These are phyloP conservation scores for Gossypium aridum DNA, from an alignment of 441 rosid species.

Conservation along the genomic window DNA sequence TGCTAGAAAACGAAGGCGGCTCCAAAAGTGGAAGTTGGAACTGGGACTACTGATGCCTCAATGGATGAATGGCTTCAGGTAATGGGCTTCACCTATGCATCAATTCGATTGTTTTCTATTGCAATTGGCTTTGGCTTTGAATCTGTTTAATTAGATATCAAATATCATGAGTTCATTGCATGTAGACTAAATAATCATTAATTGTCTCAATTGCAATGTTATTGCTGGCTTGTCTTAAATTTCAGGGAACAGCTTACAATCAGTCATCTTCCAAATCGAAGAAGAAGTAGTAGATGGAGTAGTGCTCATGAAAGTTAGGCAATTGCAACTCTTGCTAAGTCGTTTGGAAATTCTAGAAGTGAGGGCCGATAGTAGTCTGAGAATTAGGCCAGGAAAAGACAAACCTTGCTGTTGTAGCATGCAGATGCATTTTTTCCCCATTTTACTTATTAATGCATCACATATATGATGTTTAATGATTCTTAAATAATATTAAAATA, in stretches of 20 bases:
- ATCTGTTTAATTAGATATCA: not conserved
- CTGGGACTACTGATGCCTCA: constrained; percentile 75
- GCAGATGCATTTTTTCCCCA: not conserved
- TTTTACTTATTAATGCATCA: too few relatives aligned
- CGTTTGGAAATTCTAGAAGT: not conserved
- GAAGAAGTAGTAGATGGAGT: constrained; percentile 63
- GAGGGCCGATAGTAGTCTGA: constrained; percentile 18
- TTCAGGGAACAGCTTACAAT: constrained; percentile 77
- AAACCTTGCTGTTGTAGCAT: constrained; percentile 34
- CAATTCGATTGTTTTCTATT: not conserved
- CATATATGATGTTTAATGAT: too few relatives aligned
- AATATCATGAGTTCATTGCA: not conserved
- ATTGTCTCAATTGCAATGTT: not conserved
- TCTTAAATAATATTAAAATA: too few relatives aligned
- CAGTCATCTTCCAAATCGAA: constrained; percentile 66
- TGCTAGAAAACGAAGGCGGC: constrained; percentile 78
- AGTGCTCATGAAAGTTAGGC: constrained; percentile 6
- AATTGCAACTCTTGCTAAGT: constrained; percentile 25
- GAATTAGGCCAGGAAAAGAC: constrained; percentile 24
- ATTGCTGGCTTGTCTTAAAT: constrained; percentile 8
- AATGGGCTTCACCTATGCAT: not conserved
- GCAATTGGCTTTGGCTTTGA: constrained; percentile 2
- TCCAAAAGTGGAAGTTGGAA: constrained; percentile 95
- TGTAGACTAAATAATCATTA: not conserved
- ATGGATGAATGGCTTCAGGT: constrained; percentile 99